These are phyloP conservation scores for Ceratobasidium sp. DNA, from an alignment of 1,284 basidiomycete genomes.

Conservation along the genomic window DNA sequence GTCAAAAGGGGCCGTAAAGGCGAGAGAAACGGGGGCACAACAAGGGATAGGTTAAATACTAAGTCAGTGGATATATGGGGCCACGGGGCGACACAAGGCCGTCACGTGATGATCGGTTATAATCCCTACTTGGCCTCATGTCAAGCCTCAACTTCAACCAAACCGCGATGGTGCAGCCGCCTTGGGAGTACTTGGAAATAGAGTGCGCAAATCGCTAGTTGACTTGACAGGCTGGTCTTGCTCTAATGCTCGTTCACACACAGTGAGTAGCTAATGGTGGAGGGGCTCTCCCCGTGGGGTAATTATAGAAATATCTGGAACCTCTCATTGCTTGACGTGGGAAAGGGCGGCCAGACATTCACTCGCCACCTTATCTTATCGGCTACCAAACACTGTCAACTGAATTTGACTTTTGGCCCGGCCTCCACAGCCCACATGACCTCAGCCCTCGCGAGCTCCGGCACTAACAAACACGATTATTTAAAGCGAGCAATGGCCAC, in stretches of 20 bases:
- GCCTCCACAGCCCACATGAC: constrained; percentile 34
- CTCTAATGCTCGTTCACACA: too few relatives aligned
- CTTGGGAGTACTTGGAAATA: background rate
- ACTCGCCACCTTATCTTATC: constrained; percentile 23
- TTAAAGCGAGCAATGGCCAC: constrained; percentile 17
- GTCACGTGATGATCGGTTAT: background rate
- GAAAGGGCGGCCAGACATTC: background rate
- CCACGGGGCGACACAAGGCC: too few relatives aligned
- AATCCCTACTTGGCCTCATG: background rate
- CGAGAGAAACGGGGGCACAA: too few relatives aligned
- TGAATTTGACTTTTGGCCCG: constrained; percentile 17
- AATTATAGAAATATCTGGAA: too few relatives aligned
- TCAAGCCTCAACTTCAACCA: background rate
- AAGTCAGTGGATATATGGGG: too few relatives aligned
- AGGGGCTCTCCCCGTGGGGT: too few relatives aligned
- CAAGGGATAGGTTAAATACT: too few relatives aligned
- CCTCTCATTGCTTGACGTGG: too few relatives aligned
- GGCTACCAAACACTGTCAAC: background rate
- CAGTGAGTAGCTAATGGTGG: too few relatives aligned
- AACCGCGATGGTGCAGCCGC: background rate
- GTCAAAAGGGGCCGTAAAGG: too few relatives aligned
- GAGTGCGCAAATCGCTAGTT: too few relatives aligned
- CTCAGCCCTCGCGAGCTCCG: constrained; percentile 36
- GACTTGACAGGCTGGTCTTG: too few relatives aligned
- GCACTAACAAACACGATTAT: constrained; percentile 20